A percentile compares a stretch with the other conserved stretches of the same genome.
Evolutionary conservation across 257 asterid genomes (phyloP).

Genomic region (Solanum okadae): DNA sequence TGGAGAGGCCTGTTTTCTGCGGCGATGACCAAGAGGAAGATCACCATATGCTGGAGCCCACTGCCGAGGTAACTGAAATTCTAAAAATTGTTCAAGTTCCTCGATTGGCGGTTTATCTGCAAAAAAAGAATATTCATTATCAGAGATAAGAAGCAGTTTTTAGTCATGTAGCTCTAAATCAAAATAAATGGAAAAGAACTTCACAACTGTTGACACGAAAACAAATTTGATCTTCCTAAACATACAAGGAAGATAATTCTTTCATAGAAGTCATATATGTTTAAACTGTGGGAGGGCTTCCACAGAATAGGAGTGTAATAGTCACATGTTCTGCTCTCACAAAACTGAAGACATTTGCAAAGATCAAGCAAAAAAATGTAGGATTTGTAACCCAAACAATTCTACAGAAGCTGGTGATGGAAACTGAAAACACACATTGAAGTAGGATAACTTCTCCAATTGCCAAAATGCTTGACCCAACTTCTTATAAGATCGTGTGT

Average conservation of each 20-base stretch:
- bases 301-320: neutral
- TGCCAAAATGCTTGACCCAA: neutral
- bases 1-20: conserved; percentile 68
- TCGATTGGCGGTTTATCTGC: conserved; percentile 92
- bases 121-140: neutral
- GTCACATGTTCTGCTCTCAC: neutral
- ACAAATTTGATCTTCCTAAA: neutral
- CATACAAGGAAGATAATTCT: neutral
- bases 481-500: neutral
- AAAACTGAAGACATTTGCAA: neutral
- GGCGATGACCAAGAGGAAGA: conserved; percentile 76
- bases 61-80: conserved; percentile 82
- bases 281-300: neutral
- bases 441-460: neutral
- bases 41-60: conserved; percentile 93
- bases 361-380: neutral
- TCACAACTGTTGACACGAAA: no score
- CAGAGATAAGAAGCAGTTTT: conserved; percentile 2
- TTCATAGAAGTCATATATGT: neutral
- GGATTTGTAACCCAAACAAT: neutral
- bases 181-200: neutral
- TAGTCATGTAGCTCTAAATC: neutral
- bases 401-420: neutral
- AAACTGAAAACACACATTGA: neutral
- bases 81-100: conserved; percentile 82